Evolutionary conservation across 805 yeast genomes (phyloP), one percentile per base, ranked within the genome.

Genomic region (Komagataella phaffii): DNA sequence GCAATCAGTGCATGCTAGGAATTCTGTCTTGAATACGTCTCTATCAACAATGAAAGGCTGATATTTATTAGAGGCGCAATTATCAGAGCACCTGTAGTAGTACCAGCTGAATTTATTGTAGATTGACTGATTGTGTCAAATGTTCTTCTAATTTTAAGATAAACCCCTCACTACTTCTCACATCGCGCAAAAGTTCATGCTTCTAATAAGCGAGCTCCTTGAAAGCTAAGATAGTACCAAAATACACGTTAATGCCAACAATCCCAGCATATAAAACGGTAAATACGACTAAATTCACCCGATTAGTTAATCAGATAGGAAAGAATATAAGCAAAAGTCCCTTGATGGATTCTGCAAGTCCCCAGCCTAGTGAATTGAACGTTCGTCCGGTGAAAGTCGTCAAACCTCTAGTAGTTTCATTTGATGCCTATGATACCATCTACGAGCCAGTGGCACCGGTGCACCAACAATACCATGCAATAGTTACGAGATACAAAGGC

Each of bases 351-450:
- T 14, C 40, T 3, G 17, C 30, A 7, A 30, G 40, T 8, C 12
- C 40, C 14, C 14, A 30, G 10, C 40, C 10, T 14, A 30, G 40
- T 10, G 40, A 30, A 10, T 10, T 14, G 14, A 30, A 8, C n/a
- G n/a, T 10, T 30, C 40, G 14, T 4, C 40, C 40, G 10, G 46
- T 8, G 21, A 45, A 18, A 44, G 10, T 54, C 7, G 45, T 51
- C 2, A 50, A 52, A 50, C 81, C 83, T 5, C 67, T 66, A 45
- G 60, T 81, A 3, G 64, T 84, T 0, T 78, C 88, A 1, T 73
- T 83, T 51, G 91, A 84, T 63, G 85, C 83, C 0, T 84, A 81
- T 64, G 81, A 79, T 46, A 84, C 90, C 0, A 61, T 84, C 7
- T 83, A 81, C 59, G 67, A 76, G 0, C 85, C 89, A 2, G 69